Percentiles rank a stretch among this genome's conserved stretches.
Evolutionary conservation across 2,329 filamentous ascomycete species (phyloP).

Genomic region (Colletotrichum camelliae): DNA sequence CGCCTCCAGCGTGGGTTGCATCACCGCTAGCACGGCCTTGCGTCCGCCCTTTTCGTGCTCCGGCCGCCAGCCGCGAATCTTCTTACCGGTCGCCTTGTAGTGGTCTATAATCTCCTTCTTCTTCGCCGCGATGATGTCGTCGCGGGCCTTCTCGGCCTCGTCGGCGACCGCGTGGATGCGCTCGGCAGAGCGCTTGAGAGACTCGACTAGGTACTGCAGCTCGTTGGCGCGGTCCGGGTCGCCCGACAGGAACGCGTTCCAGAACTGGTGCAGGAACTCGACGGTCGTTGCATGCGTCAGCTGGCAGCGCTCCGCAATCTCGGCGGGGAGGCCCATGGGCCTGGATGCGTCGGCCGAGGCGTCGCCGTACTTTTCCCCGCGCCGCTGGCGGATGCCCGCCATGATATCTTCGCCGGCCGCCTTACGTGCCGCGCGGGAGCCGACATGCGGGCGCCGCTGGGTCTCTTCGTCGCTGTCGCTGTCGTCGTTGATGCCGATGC

Average conservation of each 20-base stretch:
- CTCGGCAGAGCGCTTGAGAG: slow-evolving; percentile 76
- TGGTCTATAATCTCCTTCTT: slow-evolving; percentile 75
- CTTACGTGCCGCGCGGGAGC: slow-evolving; percentile 70
- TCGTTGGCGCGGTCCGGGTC: slow-evolving; percentile 82
- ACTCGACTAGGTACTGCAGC: slow-evolving; percentile 81
- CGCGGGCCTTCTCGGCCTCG: slow-evolving; percentile 78
- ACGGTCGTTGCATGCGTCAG: slow-evolving; percentile 89
- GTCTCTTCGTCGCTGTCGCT: slow-evolving; percentile 71
- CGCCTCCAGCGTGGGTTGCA: slow-evolving; percentile 75
- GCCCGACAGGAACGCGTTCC: slow-evolving; percentile 88
- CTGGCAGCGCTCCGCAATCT: slow-evolving; percentile 63
- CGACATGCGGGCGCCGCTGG: slow-evolving; percentile 57
- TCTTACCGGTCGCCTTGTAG: slow-evolving; percentile 76
- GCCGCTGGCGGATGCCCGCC: slow-evolving; percentile 66
- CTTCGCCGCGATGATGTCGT: slow-evolving; percentile 67
- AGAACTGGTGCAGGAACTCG: slow-evolving; percentile 98
- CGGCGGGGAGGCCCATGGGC: slow-evolving; percentile 52
- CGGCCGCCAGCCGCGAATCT: slow-evolving; percentile 68
- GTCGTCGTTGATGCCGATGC: slow-evolving; percentile 73
- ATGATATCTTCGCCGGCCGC: slow-evolving; percentile 72
- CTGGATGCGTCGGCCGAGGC: slow-evolving; percentile 29
- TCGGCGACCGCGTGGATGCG: slow-evolving; percentile 82
- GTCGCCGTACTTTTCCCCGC: slow-evolving; percentile 62
- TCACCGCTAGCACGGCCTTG: slow-evolving; percentile 76
- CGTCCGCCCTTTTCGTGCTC: slow-evolving; percentile 75